phyloP scores from a whole-genome alignment of 805 yeast genomes.

The Teunomyces cretensis region DNA sequence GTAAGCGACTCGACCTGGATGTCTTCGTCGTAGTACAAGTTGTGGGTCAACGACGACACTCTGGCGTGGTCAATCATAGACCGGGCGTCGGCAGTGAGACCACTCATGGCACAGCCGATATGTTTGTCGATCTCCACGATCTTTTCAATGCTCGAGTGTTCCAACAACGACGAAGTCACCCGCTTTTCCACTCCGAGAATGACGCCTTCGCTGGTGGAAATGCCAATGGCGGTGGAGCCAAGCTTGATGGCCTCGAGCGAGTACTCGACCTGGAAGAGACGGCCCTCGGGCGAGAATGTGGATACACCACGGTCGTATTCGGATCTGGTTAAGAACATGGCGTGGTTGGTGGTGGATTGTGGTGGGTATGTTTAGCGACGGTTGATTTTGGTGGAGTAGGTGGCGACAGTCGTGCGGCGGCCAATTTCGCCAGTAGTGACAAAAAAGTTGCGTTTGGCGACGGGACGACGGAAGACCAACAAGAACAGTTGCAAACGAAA shows the following conservation, averaged over 20 bases:
- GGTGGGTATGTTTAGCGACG: neutral
- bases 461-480: no score
- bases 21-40: slow-evolving; percentile 86
- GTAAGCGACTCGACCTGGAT: slow-evolving; percentile 91
- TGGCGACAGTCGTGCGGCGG: neutral
- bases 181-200: slow-evolving; percentile 96
- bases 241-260: slow-evolving; percentile 95
- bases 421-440: no score
- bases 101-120: slow-evolving; percentile 98
- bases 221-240: slow-evolving; percentile 98
- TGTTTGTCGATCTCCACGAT: slow-evolving; percentile 92
- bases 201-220: slow-evolving; percentile 93
- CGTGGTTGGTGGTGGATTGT: neutral
- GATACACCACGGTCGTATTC: slow-evolving; percentile 99
- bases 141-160: slow-evolving; percentile 91
- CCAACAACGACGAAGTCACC: slow-evolving; percentile 88
- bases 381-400: neutral
- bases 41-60: slow-evolving; percentile 83
- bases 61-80: slow-evolving; percentile 99
- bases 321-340: slow-evolving; percentile 97
- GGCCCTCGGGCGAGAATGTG: slow-evolving; percentile 98
- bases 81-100: slow-evolving; percentile 97
- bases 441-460: no score
- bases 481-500: no score
- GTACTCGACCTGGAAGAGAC: slow-evolving; percentile 96